A percentile compares a stretch with the other conserved stretches of the same genome.
Evolutionary conservation across 1,284 basidiomycete species (phyloP).

Genomic region (Pseudozyma sp.): DNA sequence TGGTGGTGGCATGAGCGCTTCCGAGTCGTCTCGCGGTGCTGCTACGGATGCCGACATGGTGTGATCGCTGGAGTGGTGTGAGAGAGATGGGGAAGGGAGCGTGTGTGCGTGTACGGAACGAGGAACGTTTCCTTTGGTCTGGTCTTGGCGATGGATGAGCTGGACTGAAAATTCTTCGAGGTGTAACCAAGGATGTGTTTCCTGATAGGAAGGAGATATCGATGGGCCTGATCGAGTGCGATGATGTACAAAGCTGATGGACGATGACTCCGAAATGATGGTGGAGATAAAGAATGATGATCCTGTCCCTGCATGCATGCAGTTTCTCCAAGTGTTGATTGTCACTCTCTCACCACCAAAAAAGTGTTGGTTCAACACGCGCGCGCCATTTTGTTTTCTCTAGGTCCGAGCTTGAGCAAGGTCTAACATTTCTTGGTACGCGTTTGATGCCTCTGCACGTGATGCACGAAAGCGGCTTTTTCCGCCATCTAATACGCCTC

Average conservation of each 20-base stretch:
- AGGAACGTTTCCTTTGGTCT: not conserved
- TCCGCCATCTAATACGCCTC: too few species aligned
- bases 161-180: too few species aligned
- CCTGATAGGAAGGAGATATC: too few species aligned
- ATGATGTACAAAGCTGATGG: not conserved
- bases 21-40: slow-evolving; percentile 9
- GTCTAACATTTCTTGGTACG: not conserved
- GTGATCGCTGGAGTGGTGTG: not conserved
- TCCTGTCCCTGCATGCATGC: slow-evolving; percentile 4
- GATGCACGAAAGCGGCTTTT: not conserved
- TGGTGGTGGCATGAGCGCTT: slow-evolving; percentile 17
- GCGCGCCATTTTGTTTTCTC: slow-evolving; percentile 1
- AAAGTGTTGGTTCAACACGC: slow-evolving; percentile 37
- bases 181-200: too few species aligned
- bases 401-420: not conserved
- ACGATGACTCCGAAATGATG: slow-evolving; percentile 2
- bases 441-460: slow-evolving; percentile 3
- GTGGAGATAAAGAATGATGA: slow-evolving; percentile 1
- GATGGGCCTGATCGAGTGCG: too few species aligned
- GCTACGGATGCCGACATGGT: slow-evolving; percentile 7
- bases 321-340: slow-evolving; percentile 27
- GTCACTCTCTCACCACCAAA: slow-evolving; percentile 1
- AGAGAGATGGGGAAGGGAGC: not conserved
- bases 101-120: not conserved
- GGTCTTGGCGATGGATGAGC: too few species aligned